Percentiles rank a stretch among this genome's conserved stretches.
These are phyloP conservation scores for Candida quercuum DNA, from an alignment of 805 yeast genomes.

Conservation along the genomic window DNA sequence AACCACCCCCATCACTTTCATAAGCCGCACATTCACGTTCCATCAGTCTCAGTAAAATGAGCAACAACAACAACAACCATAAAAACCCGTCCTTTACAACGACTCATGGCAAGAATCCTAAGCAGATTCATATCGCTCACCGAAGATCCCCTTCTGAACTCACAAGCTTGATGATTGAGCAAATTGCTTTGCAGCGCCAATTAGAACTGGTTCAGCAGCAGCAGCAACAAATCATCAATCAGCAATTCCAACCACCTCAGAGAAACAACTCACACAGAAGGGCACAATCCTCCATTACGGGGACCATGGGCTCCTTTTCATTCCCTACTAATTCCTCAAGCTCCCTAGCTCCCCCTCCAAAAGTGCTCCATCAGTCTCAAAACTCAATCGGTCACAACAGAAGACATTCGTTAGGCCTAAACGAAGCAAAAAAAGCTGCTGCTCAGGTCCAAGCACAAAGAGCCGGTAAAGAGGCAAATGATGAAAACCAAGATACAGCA, in stretches of 20 bases:
- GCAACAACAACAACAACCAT: slow-evolving; percentile 14
- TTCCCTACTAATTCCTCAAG: slow-evolving; percentile 14
- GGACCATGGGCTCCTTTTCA: slow-evolving; percentile 27
- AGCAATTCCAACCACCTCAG: slow-evolving; percentile 25
- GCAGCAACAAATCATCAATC: slow-evolving; percentile 76
- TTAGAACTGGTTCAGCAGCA: slow-evolving; percentile 88
- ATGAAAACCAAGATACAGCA: no score
- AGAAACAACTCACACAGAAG: slow-evolving; percentile 35
- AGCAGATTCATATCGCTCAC: slow-evolving; percentile 88
- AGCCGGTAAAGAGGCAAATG: slow-evolving; percentile 21
- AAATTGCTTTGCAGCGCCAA: slow-evolving; percentile 82
- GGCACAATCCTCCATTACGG: slow-evolving; percentile 39
- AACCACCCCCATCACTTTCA: no score
- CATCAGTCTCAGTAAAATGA: slow-evolving; percentile 7
- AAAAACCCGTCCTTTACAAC: slow-evolving; percentile 26
- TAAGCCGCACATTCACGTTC: no score
- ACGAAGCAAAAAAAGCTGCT: slow-evolving; percentile 96
- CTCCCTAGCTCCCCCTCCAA: slow-evolving; percentile 22
- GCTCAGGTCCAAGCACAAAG: slow-evolving; percentile 82
- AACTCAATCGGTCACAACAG: slow-evolving; percentile 64
- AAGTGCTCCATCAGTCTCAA: slow-evolving; percentile 5
- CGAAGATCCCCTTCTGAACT: slow-evolving; percentile 94
- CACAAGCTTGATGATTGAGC: slow-evolving; percentile 89
- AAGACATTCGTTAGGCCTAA: slow-evolving; percentile 87
- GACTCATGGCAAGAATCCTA: slow-evolving; percentile 40